Evolutionary conservation across 495 filamentous ascomycete genomes (phyloP), one percentile per base, ranked within the genome.

Genomic region (Penicillium crystallinum): DNA sequence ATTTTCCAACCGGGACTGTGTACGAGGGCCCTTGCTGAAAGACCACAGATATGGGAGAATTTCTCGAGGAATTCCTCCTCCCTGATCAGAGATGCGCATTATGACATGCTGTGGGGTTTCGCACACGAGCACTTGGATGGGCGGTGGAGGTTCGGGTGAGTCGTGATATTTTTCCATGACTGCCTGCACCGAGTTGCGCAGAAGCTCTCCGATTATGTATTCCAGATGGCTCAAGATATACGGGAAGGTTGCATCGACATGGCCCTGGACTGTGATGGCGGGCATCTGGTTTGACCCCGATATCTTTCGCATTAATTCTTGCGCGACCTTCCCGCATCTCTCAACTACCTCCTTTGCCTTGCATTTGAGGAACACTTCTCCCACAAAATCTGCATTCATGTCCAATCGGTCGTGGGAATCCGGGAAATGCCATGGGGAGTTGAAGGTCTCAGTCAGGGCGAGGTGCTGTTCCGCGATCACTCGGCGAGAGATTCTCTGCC

Each of bases 401-500:
- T 84, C 78, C 21, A 78, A 78, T 37, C 81, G 75, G 49, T 72
- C 64, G 54, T 86, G 85, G 2, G 89, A 85, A 46, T 89, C 81
- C 11, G 90, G 88, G 51, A 91, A 96, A 76, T 96, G 90, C 83
- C 89, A 95, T 11, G 88, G 88, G 0, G 87, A 87, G 64, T 95
- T 84, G 74, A 96, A 97, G 8, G 91, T 97, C 59, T 97, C 91
- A 12, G 91, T 96, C n/a, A 99, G 78, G 6, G 93, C 90, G 23
- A 99, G 80, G 60, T 99, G 93, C 58, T 97, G 93, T 70, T 99
- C 93, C 31, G 92, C 93, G 62, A 99, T 99, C 45, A 97, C 92
- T 33, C 93, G 84, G 43, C 93, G 85, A 27, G 91, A 96, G 49
- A 98, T 98, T 49, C 93, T 81, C 86, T 95, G 62, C 22, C 33